Base-by-base conservation (phyloP, 2,329 filamentous ascomycete genomes). In the Septoria linicola region DNA sequence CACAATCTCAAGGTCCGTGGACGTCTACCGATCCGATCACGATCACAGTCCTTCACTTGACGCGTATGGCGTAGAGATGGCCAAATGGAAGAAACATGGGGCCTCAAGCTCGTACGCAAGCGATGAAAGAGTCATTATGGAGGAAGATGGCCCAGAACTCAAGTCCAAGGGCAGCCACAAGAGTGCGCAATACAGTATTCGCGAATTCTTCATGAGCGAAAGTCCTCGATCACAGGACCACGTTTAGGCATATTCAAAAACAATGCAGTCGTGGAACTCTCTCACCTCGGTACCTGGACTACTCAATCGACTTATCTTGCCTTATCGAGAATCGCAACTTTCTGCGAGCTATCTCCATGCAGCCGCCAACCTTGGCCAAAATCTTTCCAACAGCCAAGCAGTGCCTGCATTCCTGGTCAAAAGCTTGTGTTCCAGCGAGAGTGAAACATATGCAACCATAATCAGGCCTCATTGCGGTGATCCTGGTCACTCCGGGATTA, bases 41-140 rank as follows among this genome's bases (percentile, higher is more conserved):
- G 37, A 42, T n/a, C 19, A 31, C 25, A 30, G 32, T 10, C 14
- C 21, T 8, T 27, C 39, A 8, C 25, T 30, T 8, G 34, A 49
- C 35, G 34, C 45, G 6, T 55, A 49, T 25, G 49, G 16, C 8
- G 39, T 52, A 5, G 53, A 55, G 20, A 52, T 55, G 53, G 40
- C 25, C 13, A 36, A 34, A 14, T 55, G 53, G 53, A 50, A 44
- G 27, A 46, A 39, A 23, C 25, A 37, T 34, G 36, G 36, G 17
- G 31, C 49, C 11, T 45, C 35, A 10, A 44, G 41, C 31, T 55
- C 53, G 11, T 36, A 35, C 8, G 53, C 51, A 30, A 55, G 53
- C 41, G 53, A 55, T 31, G 53, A 55, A 35, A 44, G 53, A 32
- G 45, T 44, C 7, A 55, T 52, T 17, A 55, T 55, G 14, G 39